Evolutionary conservation across 305 asterid genomes (phyloP), one percentile per base, ranked within the genome.

Genomic region (Rubia balearica): DNA sequence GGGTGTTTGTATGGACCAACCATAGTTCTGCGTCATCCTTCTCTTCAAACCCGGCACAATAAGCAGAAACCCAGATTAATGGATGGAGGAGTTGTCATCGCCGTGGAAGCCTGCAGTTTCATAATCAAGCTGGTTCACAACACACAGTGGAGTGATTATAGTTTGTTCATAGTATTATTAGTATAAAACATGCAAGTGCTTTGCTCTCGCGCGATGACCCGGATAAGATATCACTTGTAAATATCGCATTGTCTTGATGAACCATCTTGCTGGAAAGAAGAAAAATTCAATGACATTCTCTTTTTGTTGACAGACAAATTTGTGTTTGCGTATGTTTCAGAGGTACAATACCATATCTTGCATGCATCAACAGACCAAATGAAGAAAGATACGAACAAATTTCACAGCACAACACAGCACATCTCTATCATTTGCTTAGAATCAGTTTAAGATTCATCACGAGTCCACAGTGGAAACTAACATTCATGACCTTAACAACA

Each of bases 1-100:
- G 84, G 81, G 80, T 82, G 69, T 74, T 85, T 40, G 66, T 77
- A 0, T 81, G 89, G 81, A 83, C 92, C 71, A 75, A 77, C 72
- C 83, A 78, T 30, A 69, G 79, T 17, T 61, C 75, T 33, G 67
- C 77, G 56, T 56, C 84, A 13, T 75, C 90, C 71, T 75, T 81
- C 30, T 61, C 83, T 66, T 66, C 81, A 49, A 76, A 83, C 6
- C 82, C 79, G 53, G 75, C 83, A 79, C 81, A 69, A 42, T 84
- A 68, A 76, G 46, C 9, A 9, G 69, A 72, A 68, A 9, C 61
- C 40, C 16, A 65, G 61, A 27, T 59, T 38, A 38, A 38, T 38
- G 41, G 41, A 38, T 38, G 41, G 41, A 38, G 55, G 71, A 64
- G 63, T 45, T 30, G 68, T 65, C 59, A 55, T 70, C 68, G 24